Percentiles rank a stretch among this genome's conserved stretches.
Conservation (phyloP, 2,329 filamentous ascomycete species). For the Fusarium setosum region DNA sequence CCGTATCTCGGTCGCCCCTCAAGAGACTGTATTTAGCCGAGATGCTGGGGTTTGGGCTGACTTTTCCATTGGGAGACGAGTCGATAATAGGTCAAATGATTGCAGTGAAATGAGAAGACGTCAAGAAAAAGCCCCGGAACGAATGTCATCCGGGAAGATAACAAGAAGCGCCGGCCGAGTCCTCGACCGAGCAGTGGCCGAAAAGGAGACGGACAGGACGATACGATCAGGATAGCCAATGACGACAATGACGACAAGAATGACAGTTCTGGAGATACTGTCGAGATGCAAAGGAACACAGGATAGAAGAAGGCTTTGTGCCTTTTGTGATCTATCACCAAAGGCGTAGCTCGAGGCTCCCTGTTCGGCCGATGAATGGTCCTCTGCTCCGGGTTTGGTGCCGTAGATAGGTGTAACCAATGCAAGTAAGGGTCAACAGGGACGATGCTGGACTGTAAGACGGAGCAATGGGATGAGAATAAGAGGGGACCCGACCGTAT, state of each 20-base stretch:
- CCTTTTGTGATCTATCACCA: neutral
- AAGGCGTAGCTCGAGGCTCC: neutral
- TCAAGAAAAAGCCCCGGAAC: neutral
- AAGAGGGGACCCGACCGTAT: constrained; percentile 16
- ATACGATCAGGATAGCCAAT: neutral
- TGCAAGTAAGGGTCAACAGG: neutral
- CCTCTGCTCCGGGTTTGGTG: neutral
- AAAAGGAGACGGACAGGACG: neutral
- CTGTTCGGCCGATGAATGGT: constrained; percentile 1
- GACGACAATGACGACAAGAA: constrained; percentile 10
- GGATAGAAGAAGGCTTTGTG: neutral
- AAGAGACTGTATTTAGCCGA: constrained; percentile 41
- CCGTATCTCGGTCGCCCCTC: constrained; percentile 40
- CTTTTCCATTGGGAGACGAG: neutral
- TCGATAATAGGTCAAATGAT: constrained; percentile 11
- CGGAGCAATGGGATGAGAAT: neutral
- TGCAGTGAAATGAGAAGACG: constrained; percentile 7
- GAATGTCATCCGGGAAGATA: constrained; percentile 4
- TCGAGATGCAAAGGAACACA: neutral
- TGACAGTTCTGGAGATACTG: constrained; percentile 1
- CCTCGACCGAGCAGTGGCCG: constrained; percentile 8
- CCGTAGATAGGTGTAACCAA: neutral
- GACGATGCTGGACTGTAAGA: too few species aligned
- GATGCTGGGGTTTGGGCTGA: constrained; percentile 26
- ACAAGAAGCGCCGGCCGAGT: constrained; percentile 13